These are phyloP conservation scores for Yamadazyma pseudoaaseri DNA, from an alignment of 1,139 yeast species.

Conservation along the genomic window DNA sequence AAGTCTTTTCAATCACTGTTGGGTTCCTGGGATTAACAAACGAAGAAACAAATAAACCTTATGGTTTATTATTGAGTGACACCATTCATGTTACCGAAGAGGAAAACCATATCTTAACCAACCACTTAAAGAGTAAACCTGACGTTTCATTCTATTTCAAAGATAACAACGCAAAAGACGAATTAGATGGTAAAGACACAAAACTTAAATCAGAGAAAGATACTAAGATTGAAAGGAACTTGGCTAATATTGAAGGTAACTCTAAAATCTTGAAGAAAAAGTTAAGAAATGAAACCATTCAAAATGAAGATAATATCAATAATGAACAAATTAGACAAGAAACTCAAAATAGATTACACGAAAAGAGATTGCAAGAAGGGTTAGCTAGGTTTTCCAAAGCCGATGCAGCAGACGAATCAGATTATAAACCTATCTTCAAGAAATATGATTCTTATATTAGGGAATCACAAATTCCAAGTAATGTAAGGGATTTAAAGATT, in stretches of 20 bases:
- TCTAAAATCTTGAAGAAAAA: constrained; percentile 74
- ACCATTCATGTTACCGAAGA: constrained; percentile 69
- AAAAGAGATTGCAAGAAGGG: constrained; percentile 84
- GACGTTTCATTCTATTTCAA: constrained; percentile 86
- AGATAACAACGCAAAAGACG: constrained; percentile 49
- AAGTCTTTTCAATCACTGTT: constrained; percentile 71
- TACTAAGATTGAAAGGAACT: constrained; percentile 31
- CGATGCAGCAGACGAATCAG: constrained; percentile 66
- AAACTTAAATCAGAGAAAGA: constrained; percentile 33
- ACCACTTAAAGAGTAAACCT: constrained; percentile 66
- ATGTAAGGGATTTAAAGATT: constrained; percentile 79
- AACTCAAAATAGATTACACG: constrained; percentile 80
- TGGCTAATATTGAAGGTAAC: constrained; percentile 33
- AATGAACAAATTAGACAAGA: constrained; percentile 81
- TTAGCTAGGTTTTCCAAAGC: constrained; percentile 72
- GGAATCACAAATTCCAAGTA: constrained; percentile 84
- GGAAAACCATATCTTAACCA: constrained; percentile 67
- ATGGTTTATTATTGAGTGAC: constrained; percentile 78
- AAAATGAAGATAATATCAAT: constrained; percentile 63
- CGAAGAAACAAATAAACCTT: constrained; percentile 47
- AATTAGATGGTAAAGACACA: constrained; percentile 15
- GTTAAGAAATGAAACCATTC: constrained; percentile 72
- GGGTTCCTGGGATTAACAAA: constrained; percentile 70
- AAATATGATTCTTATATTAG: constrained; percentile 92
- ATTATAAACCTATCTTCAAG: constrained; percentile 74